Evolutionary conservation across 2,329 filamentous ascomycete genomes (phyloP).

Genomic region (Fusarium pilosicola): DNA sequence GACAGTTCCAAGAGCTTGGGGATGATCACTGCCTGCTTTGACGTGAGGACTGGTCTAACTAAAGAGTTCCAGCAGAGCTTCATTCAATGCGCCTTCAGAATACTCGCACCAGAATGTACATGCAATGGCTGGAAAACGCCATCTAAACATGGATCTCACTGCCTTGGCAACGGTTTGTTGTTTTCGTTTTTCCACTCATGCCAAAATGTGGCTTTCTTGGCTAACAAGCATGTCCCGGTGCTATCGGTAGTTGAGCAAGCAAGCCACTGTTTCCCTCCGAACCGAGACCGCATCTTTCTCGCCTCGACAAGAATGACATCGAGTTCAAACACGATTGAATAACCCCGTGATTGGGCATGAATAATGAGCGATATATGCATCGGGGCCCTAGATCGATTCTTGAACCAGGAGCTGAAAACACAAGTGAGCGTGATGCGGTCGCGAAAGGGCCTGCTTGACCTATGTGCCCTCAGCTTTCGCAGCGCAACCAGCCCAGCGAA

Average conservation of each 20-base stretch:
- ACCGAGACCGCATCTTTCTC: background rate
- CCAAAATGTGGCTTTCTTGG: background rate
- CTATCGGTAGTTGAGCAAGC: slow-evolving; percentile 12
- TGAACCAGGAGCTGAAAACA: background rate
- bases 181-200: background rate
- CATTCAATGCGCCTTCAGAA: background rate
- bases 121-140: background rate
- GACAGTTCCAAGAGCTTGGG: background rate
- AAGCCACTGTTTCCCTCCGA: background rate
- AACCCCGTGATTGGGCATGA: background rate
- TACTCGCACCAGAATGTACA: background rate
- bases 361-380: background rate
- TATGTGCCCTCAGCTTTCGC: no score
- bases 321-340: background rate
- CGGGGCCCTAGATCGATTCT: background rate
- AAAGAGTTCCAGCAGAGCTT: background rate
- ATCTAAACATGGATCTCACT: background rate
- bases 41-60: background rate
- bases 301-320: background rate
- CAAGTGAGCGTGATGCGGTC: no score
- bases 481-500: no score
- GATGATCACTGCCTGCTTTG: background rate
- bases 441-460: no score
- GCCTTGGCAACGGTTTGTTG: background rate
- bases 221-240: slow-evolving; percentile 3